Evolutionary conservation across 768 basidiomycete genomes (phyloP).

Genomic region (Coprinopsis cinerea): DNA sequence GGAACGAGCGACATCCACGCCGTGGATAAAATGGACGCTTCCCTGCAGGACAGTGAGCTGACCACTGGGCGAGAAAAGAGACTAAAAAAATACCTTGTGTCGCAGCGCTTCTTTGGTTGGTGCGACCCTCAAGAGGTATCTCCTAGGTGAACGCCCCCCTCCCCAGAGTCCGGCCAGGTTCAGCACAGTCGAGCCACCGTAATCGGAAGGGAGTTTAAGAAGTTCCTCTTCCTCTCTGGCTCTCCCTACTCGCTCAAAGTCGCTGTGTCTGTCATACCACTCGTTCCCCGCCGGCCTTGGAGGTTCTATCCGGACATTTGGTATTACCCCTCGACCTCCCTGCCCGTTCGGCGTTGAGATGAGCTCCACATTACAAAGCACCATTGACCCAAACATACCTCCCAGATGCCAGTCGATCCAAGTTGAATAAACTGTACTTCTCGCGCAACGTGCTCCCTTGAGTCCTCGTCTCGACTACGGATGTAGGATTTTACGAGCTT

Average conservation of each 20-base stretch:
- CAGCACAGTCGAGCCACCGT: slow-evolving; percentile 49
- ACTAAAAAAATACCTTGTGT: slow-evolving; percentile 43
- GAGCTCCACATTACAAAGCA: not conserved
- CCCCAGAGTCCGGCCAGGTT: slow-evolving; percentile 65
- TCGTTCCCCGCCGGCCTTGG: slow-evolving; percentile 14
- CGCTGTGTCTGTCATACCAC: slow-evolving; percentile 53
- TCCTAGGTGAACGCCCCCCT: slow-evolving; percentile 38
- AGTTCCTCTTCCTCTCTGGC: slow-evolving; percentile 52
- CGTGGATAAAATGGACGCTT: slow-evolving; percentile 59
- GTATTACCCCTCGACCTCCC: slow-evolving; percentile 1
- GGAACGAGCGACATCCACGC: slow-evolving; percentile 51
- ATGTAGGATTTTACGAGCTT: slow-evolving; percentile 42
- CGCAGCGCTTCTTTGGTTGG: slow-evolving; percentile 48
- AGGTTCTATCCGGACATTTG: slow-evolving; percentile 13
- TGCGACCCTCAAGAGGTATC: slow-evolving; percentile 50
- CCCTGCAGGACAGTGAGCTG: slow-evolving; percentile 32
- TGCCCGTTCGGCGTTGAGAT: not conserved
- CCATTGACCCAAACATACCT: slow-evolving; percentile 31
- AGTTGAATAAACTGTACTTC: slow-evolving; percentile 49
- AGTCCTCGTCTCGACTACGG: slow-evolving; percentile 17
- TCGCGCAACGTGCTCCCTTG: not conserved
- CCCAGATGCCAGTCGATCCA: slow-evolving; percentile 58
- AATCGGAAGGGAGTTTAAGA: slow-evolving; percentile 32
- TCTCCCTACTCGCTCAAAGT: slow-evolving; percentile 36
- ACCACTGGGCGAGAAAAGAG: not conserved